These are phyloP conservation scores for Cercophora sp. DNA, from an alignment of 495 filamentous ascomycete species.

Conservation along the genomic window DNA sequence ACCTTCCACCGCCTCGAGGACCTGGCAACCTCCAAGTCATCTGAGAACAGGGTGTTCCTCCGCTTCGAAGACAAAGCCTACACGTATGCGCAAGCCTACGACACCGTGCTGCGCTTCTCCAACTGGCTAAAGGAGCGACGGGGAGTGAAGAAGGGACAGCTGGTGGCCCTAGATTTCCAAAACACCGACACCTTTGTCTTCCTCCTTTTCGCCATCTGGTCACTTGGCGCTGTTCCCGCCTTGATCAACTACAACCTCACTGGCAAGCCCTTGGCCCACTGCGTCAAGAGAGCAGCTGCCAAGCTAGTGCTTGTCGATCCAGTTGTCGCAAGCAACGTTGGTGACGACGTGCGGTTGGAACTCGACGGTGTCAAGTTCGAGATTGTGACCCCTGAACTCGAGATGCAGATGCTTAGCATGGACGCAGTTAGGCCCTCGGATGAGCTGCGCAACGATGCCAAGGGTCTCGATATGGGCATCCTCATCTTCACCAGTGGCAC, in stretches of 20 bases:
- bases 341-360: conserved; percentile 41
- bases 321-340: conserved; percentile 51
- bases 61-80: conserved; percentile 71
- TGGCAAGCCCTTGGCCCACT: conserved; percentile 73
- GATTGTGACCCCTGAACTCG: conserved; percentile 59
- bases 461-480: conserved; percentile 57
- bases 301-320: conserved; percentile 72
- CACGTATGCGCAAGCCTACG: conserved; percentile 79
- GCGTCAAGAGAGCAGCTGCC: conserved; percentile 65
- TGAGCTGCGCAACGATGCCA: conserved; percentile 48
- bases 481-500: conserved; percentile 88
- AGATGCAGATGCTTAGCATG: conserved; percentile 54
- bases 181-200: conserved; percentile 83
- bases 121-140: conserved; percentile 74
- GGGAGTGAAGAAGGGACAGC: conserved; percentile 66
- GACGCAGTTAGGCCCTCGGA: conserved; percentile 63
- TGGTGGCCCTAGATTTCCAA: conserved; percentile 85
- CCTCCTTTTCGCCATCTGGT: conserved; percentile 82
- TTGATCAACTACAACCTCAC: conserved; percentile 92
- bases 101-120: conserved; percentile 70
- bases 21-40: conserved; percentile 55
- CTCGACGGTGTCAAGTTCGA: conserved; percentile 52
- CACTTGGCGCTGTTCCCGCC: conserved; percentile 82
- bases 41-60: conserved; percentile 58
- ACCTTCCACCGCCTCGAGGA: conserved; percentile 78